Evolutionary conservation across 306 rosid species (phyloP), one percentile per base, ranked within the genome.

Genomic region (Ormosia emarginata): DNA sequence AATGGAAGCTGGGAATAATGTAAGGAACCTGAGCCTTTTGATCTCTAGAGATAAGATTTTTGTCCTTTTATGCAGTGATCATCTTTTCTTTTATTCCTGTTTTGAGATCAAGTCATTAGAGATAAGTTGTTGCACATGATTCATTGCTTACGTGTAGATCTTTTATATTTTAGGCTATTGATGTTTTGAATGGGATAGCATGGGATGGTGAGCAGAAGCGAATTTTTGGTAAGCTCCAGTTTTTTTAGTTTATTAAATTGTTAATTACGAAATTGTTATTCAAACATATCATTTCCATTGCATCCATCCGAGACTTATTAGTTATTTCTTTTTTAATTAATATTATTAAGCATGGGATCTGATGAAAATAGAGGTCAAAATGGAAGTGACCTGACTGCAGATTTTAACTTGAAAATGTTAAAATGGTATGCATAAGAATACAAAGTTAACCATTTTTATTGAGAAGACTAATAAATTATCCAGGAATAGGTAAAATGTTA

Each of bases 131-230:
- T 49, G 17, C 41, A 34, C 14, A 44, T 64, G 37, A 69, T 79
- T 77, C 4, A 55, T 50, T 36, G 67, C 80, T 85, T 64, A 59
- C 57, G 17, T 63, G 49, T 47, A 62, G 37, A 63, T 56, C 34
- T 75, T 17, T 57, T 9, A 81, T 71, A 53, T 74, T 80, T 59
- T 36, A 91, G 99, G 88, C 5, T 34, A 77, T 85, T 74, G 94
- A 93, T 81, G 93, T 92, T 77, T 86, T 93, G 79, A 95, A 95
- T 75, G 99, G 99, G 85, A 95, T 95, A 85, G 99, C 99, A 59
- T 95, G 98, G 98, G 99, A 95, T 77, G 63, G 81, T 14, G 41
- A 69, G 61, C 82, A 71, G 66, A 65, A 89, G 34, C 90, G 98
- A 29, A 74, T 93, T 65, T 92, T 91, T 39, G 98, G 99, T 95